A percentile compares a stretch with the other conserved stretches of the same genome.
Conservation (phyloP, 192 early-diverging fungal species). For the Umbelopsis vinacea region DNA sequence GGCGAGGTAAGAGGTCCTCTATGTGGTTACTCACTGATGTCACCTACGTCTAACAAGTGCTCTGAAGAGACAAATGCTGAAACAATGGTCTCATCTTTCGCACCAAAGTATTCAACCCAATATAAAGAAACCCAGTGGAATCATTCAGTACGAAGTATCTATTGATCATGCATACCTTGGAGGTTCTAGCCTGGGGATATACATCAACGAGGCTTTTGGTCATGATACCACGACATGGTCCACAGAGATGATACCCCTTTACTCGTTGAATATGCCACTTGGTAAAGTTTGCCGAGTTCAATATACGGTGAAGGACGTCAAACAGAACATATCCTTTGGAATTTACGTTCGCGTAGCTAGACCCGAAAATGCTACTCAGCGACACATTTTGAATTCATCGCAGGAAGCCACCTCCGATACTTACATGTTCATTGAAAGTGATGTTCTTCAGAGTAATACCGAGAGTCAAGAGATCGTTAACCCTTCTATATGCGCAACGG, state of each 20-base stretch:
- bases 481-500: neutral
- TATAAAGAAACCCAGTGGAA: slow-evolving; percentile 21
- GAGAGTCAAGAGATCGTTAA: neutral
- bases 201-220: neutral
- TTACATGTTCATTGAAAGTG: slow-evolving; percentile 1
- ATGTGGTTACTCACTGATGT: neutral
- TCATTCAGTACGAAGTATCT: neutral
- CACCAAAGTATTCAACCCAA: slow-evolving; percentile 53
- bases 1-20: neutral
- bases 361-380: neutral
- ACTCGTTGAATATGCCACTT: neutral
- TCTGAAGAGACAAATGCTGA: slow-evolving; percentile 37
- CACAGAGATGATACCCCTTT: slow-evolving; percentile 6
- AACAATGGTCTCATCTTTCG: slow-evolving; percentile 55
- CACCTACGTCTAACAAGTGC: neutral
- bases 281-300: neutral
- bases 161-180: neutral
- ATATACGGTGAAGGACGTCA: slow-evolving; percentile 6
- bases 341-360: neutral
- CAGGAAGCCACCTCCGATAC: neutral
- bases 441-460: neutral
- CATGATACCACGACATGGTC: neutral
- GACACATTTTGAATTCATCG: no score
- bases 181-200: slow-evolving; percentile 1
- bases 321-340: neutral